These are phyloP conservation scores for Pseudognaphalium luteoalbum DNA, from an alignment of 129 eudicot genomes.

Conservation along the genomic window DNA sequence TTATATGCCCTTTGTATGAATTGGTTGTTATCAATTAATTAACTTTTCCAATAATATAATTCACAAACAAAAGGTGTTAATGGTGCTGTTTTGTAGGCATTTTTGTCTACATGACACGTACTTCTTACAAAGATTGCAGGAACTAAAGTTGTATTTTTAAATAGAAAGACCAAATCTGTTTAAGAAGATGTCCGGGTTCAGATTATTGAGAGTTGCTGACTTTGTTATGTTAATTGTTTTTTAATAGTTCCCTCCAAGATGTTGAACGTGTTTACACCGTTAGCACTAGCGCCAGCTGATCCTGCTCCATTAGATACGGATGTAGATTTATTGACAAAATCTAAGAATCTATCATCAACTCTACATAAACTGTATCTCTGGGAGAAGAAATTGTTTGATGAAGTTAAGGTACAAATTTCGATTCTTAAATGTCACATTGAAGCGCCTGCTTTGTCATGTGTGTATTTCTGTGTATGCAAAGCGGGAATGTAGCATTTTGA, in stretches of 20 bases:
- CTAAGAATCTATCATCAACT: constrained; percentile 75
- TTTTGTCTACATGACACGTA: not conserved
- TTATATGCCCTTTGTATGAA: not conserved
- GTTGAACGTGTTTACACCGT: constrained; percentile 59
- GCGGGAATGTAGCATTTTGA: constrained; percentile 7
- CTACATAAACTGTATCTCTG: constrained; percentile 80
- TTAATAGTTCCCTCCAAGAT: constrained; percentile 79
- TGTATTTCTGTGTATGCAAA: not conserved
- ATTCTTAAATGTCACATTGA: not conserved
- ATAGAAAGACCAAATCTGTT: not conserved
- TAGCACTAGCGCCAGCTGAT: constrained; percentile 45
- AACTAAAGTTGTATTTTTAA: not conserved
- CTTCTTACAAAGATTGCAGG: not conserved
- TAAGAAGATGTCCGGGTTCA: not conserved
- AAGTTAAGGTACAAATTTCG: constrained; percentile 72
- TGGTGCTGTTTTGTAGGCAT: not conserved
- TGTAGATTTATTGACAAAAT: constrained; percentile 50
- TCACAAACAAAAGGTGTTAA: not conserved
- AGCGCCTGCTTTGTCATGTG: not conserved
- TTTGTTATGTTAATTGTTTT: not conserved
- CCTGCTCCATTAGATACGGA: constrained; percentile 44
- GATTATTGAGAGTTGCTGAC: constrained; percentile 8
- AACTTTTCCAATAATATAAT: not conserved
- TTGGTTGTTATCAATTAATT: not conserved
- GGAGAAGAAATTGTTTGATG: constrained; percentile 95